These are phyloP conservation scores for Yarrowia hollandica DNA, from an alignment of 805 yeast species.

Conservation along the genomic window DNA sequence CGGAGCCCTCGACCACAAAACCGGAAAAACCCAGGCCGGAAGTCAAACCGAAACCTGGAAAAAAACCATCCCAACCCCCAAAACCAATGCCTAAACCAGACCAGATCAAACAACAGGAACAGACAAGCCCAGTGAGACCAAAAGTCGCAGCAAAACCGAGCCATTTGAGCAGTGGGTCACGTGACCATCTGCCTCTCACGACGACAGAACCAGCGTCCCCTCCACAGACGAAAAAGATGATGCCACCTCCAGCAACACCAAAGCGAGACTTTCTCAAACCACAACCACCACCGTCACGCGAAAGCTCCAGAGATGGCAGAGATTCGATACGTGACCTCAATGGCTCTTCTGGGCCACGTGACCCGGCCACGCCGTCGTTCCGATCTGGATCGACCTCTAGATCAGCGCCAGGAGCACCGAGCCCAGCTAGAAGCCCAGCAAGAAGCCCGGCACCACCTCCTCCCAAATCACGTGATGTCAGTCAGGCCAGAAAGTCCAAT, in stretches of 20 bases:
- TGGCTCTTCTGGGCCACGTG: too few relatives aligned
- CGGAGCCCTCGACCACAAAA: not conserved
- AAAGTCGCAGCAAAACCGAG: not conserved
- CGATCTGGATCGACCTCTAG: too few relatives aligned
- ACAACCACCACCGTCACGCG: conserved; percentile 17
- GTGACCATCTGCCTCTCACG: not conserved
- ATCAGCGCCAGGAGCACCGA: too few relatives aligned
- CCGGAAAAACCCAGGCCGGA: not conserved
- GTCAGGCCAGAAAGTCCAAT: not conserved
- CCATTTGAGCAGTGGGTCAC: not conserved
- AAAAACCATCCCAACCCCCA: not conserved
- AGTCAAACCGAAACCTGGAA: not conserved
- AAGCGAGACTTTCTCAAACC: not conserved
- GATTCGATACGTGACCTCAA: too few relatives aligned
- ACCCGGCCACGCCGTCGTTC: too few relatives aligned
- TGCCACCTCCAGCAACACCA: conserved; percentile 4
- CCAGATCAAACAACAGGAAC: not conserved
- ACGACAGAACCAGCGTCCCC: not conserved
- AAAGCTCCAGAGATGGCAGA: too few relatives aligned
- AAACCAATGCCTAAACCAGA: not conserved
- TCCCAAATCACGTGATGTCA: not conserved
- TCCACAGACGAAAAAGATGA: not conserved
- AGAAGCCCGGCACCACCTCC: not conserved
- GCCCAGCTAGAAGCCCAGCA: not conserved
- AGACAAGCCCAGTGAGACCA: not conserved